phyloP scores from a whole-genome alignment of 768 basidiomycete species.

The Serendipita sp. region DNA sequence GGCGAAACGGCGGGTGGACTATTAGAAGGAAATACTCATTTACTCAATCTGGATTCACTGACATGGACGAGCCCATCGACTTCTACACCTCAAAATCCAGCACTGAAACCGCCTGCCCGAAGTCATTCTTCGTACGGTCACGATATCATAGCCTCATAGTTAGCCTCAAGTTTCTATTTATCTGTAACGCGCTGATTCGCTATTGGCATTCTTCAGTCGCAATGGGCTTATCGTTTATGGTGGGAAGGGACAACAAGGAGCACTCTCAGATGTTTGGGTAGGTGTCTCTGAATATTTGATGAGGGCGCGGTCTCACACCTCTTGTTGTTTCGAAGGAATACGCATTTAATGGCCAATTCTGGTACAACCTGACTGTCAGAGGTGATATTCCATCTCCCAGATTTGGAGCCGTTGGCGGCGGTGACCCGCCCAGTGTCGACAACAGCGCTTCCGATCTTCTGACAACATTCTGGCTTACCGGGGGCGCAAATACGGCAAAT shows the following conservation, averaged over 20 bases:
- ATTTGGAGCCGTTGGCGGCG: constrained; percentile 62
- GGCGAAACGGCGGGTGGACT: constrained; percentile 11
- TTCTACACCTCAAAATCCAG: constrained; percentile 22
- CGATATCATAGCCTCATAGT: constrained; percentile 77
- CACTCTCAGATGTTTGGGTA: constrained; percentile 64
- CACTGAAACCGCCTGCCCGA: constrained; percentile 38
- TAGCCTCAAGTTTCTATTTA: constrained; percentile 20
- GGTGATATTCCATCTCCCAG: constrained; percentile 42
- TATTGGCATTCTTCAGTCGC: constrained; percentile 30
- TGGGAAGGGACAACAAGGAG: constrained; percentile 40
- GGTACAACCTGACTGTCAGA: constrained; percentile 43
- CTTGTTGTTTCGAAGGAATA: constrained; percentile 38
- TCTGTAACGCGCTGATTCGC: constrained; percentile 8
- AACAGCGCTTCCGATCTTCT: constrained; percentile 28
- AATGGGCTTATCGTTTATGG: constrained; percentile 60
- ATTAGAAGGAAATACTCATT: constrained; percentile 17
- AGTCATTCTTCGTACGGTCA: constrained; percentile 47
- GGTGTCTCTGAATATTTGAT: constrained; percentile 12
- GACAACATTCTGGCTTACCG: constrained; percentile 58
- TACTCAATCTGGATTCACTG: constrained; percentile 46
- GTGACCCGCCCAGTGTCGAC: constrained; percentile 34
- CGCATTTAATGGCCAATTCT: constrained; percentile 61
- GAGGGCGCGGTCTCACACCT: constrained; percentile 6
- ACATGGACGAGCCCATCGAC: constrained; percentile 48
- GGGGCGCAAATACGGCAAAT: constrained; percentile 41